Conservation (phyloP, 768 basidiomycete species). For the Ramaria rubella region DNA sequence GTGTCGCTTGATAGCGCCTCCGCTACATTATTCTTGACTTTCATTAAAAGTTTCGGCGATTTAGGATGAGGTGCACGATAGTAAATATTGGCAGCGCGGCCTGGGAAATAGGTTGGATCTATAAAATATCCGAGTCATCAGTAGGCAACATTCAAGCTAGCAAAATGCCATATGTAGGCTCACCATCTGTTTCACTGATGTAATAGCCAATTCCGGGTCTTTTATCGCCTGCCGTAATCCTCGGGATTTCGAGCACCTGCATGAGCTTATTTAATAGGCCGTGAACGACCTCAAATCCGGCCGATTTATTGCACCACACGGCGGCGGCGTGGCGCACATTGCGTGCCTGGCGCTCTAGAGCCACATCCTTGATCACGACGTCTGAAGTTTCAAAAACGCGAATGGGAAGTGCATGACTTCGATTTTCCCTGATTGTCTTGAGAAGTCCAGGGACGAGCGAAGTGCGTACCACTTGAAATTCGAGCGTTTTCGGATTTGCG, state of each 20-base stretch:
- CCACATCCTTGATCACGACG: constrained; percentile 80
- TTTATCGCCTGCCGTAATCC: constrained; percentile 52
- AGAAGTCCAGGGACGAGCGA: constrained; percentile 92
- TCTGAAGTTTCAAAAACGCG: constrained; percentile 93
- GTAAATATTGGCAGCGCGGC: constrained; percentile 86
- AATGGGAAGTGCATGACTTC: constrained; percentile 85
- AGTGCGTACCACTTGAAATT: constrained; percentile 97
- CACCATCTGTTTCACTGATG: constrained; percentile 80
- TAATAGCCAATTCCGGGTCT: constrained; percentile 78
- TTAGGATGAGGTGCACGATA: constrained; percentile 52
- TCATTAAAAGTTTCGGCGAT: constrained; percentile 18
- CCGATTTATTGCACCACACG: constrained; percentile 94
- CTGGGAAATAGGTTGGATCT: constrained; percentile 95
- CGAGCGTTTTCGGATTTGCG: constrained; percentile 94
- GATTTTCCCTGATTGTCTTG: constrained; percentile 96
- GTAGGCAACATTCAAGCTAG: not conserved
- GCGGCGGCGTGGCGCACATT: constrained; percentile 87
- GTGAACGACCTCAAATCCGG: constrained; percentile 95
- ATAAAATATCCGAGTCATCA: constrained; percentile 6
- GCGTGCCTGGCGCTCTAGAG: constrained; percentile 73
- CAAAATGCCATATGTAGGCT: too few species aligned
- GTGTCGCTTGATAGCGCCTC: constrained; percentile 43
- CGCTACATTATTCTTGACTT: constrained; percentile 19
- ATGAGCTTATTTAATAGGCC: constrained; percentile 91
- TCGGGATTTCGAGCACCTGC: constrained; percentile 91